Conservation (phyloP, 73 alveolate genomes). For the Paramecium biaurelia region DNA sequence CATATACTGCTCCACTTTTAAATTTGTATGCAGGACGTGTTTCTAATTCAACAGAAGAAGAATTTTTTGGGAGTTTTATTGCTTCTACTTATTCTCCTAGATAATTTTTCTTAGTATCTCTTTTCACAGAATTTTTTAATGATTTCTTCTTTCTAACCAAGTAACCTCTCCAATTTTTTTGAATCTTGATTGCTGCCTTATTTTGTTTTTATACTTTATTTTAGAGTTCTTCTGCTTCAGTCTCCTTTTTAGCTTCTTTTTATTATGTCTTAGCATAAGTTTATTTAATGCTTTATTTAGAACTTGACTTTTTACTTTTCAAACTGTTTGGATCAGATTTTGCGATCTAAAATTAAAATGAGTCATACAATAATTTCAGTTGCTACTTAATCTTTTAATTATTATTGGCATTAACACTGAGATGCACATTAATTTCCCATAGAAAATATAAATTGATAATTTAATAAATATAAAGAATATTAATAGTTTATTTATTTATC, state of each 20-base stretch:
- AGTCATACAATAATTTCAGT: not conserved
- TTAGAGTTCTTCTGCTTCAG: not conserved
- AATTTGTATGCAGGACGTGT: conserved; percentile 69
- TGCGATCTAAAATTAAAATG: not conserved
- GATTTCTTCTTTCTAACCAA: not conserved
- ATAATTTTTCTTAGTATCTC: not conserved
- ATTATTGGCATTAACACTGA: not conserved
- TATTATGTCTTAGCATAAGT: not conserved
- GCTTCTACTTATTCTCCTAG: conserved; percentile 9
- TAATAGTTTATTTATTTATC: not conserved
- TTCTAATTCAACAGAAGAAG: conserved; percentile 61
- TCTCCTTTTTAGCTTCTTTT: conserved; percentile 6
- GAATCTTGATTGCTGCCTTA: conserved; percentile 6
- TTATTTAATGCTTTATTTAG: not conserved
- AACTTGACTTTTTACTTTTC: not conserved
- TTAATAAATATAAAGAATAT: not conserved
- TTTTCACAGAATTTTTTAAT: not conserved
- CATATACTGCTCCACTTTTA: conserved; percentile 74
- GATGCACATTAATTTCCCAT: conserved; percentile 11
- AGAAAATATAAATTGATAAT: not conserved
- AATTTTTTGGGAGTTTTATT: not conserved
- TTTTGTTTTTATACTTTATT: not conserved
- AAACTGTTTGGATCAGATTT: not conserved
- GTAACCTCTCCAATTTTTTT: not conserved
- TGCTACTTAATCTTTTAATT: not conserved